Evolutionary conservation across 1,284 basidiomycete genomes (phyloP), one percentile per base, ranked within the genome.

Genomic region (Volvariella surrecta): DNA sequence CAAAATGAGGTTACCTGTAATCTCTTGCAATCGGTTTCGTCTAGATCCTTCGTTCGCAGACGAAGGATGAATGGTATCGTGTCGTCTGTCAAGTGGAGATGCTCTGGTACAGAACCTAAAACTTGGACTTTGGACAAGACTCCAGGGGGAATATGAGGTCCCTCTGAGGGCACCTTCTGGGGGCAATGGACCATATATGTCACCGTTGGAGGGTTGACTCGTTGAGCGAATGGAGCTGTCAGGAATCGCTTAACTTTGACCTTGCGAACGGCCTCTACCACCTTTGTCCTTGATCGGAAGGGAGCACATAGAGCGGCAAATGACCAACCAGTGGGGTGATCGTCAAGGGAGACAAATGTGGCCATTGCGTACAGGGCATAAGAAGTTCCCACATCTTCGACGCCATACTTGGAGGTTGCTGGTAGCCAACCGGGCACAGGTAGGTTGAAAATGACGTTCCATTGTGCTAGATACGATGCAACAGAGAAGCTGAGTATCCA

Each of bases 391-490:
- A 72, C 54, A 13, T 65, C 63, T 7, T 68, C 67, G 9, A 71
- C 57, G 17, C 77, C 76, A 48, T 76, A 72, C 1, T 49, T 47
- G 9, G 74, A 66, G 11, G 74, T 73, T 1, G 70, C 67, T 11
- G 86, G 86, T 3, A 89, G 66, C 87, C 87, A 89, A 8, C 86
- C 86, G 4, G 85, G 85, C 17, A 88, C 60, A 15, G 74, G 70
- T 4, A 89, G 59, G 58, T 84, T 76, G 57, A 88, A 89, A 18
- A 79, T 64, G 45, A 85, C 64, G 51, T 79, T 77, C 85, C 85
- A 89, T 20, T 56, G 58, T 53, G 62, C 70, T 73, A 39, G 9
- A 17, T 8, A 30, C 32, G 16, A 44, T 16, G 38, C 42, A 32
- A 42, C 37, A 20, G 20, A 45, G 46, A 32, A 32, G 40, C 43